These are phyloP conservation scores for Chlorella vulgaris DNA, from an alignment of 139 green algal species.

Conservation along the genomic window DNA sequence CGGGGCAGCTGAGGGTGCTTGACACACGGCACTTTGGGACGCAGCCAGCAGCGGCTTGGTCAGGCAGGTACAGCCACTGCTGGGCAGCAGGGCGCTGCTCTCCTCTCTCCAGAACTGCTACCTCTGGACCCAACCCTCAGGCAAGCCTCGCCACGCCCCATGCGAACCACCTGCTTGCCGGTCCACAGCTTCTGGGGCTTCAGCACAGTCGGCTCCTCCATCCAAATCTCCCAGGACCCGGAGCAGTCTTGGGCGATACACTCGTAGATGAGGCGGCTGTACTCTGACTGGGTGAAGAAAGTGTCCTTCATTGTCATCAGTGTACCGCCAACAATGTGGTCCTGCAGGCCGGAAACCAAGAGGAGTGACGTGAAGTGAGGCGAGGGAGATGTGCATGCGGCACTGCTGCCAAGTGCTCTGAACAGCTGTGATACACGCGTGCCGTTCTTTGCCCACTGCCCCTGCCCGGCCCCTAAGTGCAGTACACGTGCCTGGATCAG, in stretches of 20 bases:
- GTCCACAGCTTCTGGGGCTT: slow-evolving; percentile 89
- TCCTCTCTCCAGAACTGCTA: too few species aligned
- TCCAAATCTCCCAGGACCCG: slow-evolving; percentile 50
- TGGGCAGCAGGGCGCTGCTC: too few species aligned
- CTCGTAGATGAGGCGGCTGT: slow-evolving; percentile 80
- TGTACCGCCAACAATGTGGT: slow-evolving; percentile 89
- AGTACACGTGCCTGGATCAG: slow-evolving; percentile 81
- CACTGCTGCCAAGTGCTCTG: background rate
- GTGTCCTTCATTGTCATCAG: slow-evolving; percentile 88
- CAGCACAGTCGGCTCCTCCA: slow-evolving; percentile 79
- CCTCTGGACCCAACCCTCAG: background rate
- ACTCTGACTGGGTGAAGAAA: slow-evolving; percentile 80
- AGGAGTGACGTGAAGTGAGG: background rate
- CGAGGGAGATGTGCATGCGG: background rate
- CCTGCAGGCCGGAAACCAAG: slow-evolving; percentile 54
- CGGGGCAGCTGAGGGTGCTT: too few species aligned
- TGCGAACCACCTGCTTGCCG: slow-evolving; percentile 85
- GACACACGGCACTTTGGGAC: too few species aligned
- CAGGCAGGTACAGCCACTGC: too few species aligned
- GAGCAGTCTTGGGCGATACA: slow-evolving; percentile 38
- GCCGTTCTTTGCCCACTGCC: background rate
- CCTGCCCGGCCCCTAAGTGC: background rate
- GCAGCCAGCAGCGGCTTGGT: too few species aligned
- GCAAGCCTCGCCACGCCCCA: too few species aligned
- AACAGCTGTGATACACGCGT: background rate